Evolutionary conservation across 108 stramenopile species (phyloP).

Genomic region (Pseudonitzschia pungens): DNA sequence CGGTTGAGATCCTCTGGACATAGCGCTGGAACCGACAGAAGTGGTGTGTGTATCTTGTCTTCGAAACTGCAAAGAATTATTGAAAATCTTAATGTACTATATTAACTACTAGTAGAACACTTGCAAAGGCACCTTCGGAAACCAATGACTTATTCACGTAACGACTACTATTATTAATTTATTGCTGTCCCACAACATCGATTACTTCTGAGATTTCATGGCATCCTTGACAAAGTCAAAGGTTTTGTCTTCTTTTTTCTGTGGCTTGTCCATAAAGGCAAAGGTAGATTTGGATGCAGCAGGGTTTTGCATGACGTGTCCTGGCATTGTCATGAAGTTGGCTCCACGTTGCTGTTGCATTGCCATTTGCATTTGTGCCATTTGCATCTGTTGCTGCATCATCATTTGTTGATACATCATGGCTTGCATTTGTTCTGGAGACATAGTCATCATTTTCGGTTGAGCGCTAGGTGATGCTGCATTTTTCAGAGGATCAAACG

Average conservation of each 20-base stretch:
- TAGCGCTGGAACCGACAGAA: not conserved
- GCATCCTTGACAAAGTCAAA: conserved; percentile 91
- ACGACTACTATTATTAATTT: not conserved
- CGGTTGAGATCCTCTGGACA: not conserved
- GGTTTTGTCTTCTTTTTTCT: conserved; percentile 59
- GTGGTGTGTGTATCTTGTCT: too few species aligned
- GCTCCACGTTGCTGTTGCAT: conserved; percentile 29
- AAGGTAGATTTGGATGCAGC: conserved; percentile 43
- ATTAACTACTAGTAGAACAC: too few species aligned
- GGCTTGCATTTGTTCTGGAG: conserved; percentile 77
- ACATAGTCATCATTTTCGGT: conserved; percentile 43
- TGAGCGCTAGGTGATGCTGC: conserved; percentile 30
- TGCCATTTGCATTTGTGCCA: conserved; percentile 85
- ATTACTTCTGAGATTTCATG: conserved; percentile 65
- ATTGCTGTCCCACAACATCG: not conserved
- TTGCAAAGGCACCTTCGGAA: too few species aligned
- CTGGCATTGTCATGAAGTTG: conserved; percentile 19
- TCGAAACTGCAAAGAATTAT: too few species aligned
- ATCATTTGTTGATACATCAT: conserved; percentile 80
- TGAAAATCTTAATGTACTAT: too few species aligned
- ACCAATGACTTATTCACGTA: not conserved
- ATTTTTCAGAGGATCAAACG: conserved; percentile 71
- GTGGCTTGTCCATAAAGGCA: conserved; percentile 61
- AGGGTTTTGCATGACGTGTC: conserved; percentile 34
- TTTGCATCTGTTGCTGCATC: conserved; percentile 79